phyloP scores from a whole-genome alignment of 1,284 basidiomycete species.

The Heterobasidion annosum region DNA sequence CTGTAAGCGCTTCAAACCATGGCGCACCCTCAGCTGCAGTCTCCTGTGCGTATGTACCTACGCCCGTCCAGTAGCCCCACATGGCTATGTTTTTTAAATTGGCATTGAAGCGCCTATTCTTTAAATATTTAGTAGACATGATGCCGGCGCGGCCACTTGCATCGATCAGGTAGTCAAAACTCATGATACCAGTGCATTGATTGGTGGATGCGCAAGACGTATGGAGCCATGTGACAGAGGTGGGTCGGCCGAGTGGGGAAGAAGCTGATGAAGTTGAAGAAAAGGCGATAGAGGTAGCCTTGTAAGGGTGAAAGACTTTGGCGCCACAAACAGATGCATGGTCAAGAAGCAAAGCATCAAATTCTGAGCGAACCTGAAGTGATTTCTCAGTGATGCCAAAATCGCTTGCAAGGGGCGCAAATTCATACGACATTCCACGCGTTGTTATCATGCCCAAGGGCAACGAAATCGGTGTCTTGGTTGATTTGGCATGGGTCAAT shows the following conservation, averaged over 20 bases:
- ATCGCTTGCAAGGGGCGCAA: neutral
- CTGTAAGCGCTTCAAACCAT: conserved; percentile 61
- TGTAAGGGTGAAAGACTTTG: conserved; percentile 26
- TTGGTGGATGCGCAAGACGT: conserved; percentile 1
- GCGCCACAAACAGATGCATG: conserved; percentile 25
- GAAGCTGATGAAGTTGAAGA: neutral
- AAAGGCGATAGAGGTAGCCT: conserved; percentile 23
- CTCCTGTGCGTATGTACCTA: conserved; percentile 44
- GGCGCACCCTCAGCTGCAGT: conserved; percentile 46
- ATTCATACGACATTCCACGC: conserved; percentile 28
- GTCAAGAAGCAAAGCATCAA: conserved; percentile 28
- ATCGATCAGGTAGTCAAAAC: conserved; percentile 60
- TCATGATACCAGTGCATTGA: conserved; percentile 33
- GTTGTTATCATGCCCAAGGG: conserved; percentile 24
- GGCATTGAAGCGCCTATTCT: conserved; percentile 58
- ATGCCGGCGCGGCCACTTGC: conserved; percentile 62
- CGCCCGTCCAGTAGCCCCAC: conserved; percentile 67
- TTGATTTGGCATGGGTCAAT: neutral
- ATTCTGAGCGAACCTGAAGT: conserved; percentile 23
- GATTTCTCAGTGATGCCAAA: neutral
- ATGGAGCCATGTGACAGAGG: conserved; percentile 6
- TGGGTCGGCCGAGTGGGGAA: conserved; percentile 5
- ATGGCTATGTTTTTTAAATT: conserved; percentile 65
- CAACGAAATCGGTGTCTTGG: conserved; percentile 32
- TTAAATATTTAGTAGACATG: conserved; percentile 56